These are phyloP conservation scores for Termitomyces sp. DNA, from an alignment of 768 basidiomycete species.

Conservation along the genomic window DNA sequence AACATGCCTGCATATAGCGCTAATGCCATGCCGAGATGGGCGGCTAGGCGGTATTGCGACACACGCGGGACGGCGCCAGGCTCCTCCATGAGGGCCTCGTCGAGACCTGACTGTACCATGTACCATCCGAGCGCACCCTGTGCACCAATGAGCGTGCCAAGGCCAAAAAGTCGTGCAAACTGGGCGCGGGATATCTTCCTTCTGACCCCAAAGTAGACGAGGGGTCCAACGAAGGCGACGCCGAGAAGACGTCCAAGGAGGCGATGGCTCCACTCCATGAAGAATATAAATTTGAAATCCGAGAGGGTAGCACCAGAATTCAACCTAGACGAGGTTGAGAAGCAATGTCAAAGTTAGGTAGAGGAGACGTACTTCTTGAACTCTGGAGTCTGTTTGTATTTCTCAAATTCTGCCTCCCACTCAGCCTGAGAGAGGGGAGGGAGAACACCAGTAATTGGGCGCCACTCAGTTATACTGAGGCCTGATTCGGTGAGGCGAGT, in stretches of 20 bases:
- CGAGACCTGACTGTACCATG: constrained; percentile 97
- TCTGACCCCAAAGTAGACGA: constrained; percentile 71
- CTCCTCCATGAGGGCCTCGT: constrained; percentile 71
- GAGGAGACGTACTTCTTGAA: constrained; percentile 74
- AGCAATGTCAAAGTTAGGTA: not conserved
- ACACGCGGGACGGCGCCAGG: constrained; percentile 90
- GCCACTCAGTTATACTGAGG: constrained; percentile 97
- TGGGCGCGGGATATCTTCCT: constrained; percentile 63
- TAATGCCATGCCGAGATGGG: constrained; percentile 89
- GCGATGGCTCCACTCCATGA: constrained; percentile 98
- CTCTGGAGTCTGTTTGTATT: constrained; percentile 93
- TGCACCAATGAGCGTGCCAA: constrained; percentile 79
- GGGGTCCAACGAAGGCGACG: constrained; percentile 75
- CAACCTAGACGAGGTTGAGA: constrained; percentile 40
- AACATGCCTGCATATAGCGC: constrained; percentile 94
- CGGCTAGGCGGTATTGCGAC: constrained; percentile 93
- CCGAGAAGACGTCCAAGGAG: constrained; percentile 87
- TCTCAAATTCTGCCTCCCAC: constrained; percentile 88
- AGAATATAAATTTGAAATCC: constrained; percentile 95
- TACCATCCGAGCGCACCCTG: constrained; percentile 98
- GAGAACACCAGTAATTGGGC: constrained; percentile 81
- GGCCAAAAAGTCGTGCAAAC: constrained; percentile 56
- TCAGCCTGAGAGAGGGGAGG: constrained; percentile 73
- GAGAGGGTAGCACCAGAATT: constrained; percentile 84
- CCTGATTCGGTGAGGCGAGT: constrained; percentile 97